Conservation (phyloP, 257 asterid genomes). For the Nicotiana attenuata region DNA sequence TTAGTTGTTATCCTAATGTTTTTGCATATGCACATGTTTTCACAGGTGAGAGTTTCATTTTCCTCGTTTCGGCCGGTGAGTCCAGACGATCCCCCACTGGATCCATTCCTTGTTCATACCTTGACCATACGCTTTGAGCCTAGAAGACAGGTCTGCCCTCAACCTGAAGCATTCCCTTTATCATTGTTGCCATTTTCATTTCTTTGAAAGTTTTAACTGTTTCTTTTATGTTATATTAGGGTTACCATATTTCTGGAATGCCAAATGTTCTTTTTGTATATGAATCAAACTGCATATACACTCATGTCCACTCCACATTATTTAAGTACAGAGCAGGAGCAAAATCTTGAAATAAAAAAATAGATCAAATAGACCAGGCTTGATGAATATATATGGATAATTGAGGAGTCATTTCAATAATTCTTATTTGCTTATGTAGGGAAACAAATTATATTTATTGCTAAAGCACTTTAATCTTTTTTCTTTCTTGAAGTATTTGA, state of each 20-base stretch:
- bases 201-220: neutral
- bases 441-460: neutral
- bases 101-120: constrained; percentile 94
- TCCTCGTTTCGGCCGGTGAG: constrained; percentile 83
- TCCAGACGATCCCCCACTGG: constrained; percentile 89
- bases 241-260: neutral
- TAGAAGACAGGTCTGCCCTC: constrained; percentile 71
- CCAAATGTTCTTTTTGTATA: neutral
- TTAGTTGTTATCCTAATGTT: neutral
- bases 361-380: neutral
- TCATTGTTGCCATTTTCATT: neutral
- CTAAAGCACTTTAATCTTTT: neutral
- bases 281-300: neutral
- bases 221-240: neutral
- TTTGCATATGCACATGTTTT: neutral
- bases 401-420: neutral
- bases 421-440: neutral
- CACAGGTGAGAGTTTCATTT: constrained; percentile 94
- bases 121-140: constrained; percentile 93
- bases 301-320: neutral
- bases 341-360: neutral
- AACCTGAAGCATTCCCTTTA: neutral
- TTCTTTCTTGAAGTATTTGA: neutral
- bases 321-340: neutral
- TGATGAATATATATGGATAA: neutral